A percentile compares a stretch with the other conserved stretches of the same genome.
phyloP scores from a whole-genome alignment of 1,284 basidiomycete species.

The Hortiboletus rubellus region DNA sequence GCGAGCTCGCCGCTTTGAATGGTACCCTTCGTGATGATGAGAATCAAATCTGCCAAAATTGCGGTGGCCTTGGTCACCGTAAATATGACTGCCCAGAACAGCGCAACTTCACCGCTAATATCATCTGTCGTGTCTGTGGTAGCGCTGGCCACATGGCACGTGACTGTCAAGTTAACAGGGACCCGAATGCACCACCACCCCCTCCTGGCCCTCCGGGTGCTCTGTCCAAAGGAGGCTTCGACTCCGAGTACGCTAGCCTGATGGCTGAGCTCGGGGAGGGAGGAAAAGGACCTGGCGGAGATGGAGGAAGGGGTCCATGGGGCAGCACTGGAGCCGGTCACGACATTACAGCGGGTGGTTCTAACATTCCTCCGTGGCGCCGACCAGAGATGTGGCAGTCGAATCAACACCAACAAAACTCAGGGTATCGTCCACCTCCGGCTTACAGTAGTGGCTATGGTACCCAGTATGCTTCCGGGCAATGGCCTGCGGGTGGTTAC shows the following conservation, averaged over 20 bases:
- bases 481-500: slow-evolving; percentile 52
- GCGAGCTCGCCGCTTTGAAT: slow-evolving; percentile 96
- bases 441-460: slow-evolving; percentile 48
- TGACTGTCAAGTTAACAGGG: slow-evolving; percentile 86
- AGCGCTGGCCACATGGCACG: slow-evolving; percentile 96
- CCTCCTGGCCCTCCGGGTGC: slow-evolving; percentile 38
- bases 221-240: slow-evolving; percentile 72
- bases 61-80: slow-evolving; percentile 91
- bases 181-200: slow-evolving; percentile 57
- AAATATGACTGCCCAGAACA: slow-evolving; percentile 98
- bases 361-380: slow-evolving; percentile 83
- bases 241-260: slow-evolving; percentile 95
- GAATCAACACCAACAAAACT: slow-evolving; percentile 42
- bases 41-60: slow-evolving; percentile 99
- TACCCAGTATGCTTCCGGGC: slow-evolving; percentile 35
- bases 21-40: slow-evolving; percentile 99
- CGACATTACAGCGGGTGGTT: slow-evolving; percentile 76
- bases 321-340: slow-evolving; percentile 60
- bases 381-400: slow-evolving; percentile 82
- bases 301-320: slow-evolving; percentile 59
- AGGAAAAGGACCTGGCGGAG: slow-evolving; percentile 55
- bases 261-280: slow-evolving; percentile 98
- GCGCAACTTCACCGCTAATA: slow-evolving; percentile 95
- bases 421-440: slow-evolving; percentile 55
- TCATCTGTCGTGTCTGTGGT: slow-evolving; percentile 95